Evolutionary conservation across 148 eudicot species (phyloP).

Genomic region (Talinum fruticosum): DNA sequence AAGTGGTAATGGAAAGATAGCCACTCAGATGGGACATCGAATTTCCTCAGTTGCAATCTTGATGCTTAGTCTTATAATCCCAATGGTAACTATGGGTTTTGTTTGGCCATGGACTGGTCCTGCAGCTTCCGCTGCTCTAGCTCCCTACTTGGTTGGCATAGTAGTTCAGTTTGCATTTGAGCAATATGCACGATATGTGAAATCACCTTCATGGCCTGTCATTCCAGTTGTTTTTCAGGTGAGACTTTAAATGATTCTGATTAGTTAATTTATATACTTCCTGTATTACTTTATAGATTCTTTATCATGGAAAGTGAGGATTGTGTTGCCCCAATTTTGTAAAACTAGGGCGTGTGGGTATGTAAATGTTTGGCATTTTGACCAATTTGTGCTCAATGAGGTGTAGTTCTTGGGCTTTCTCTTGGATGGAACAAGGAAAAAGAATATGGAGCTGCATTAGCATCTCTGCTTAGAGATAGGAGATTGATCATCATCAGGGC

Average conservation of each 20-base stretch:
- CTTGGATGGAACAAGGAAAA: neutral
- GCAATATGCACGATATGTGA: slow-evolving; percentile 74
- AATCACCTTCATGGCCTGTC: slow-evolving; percentile 86
- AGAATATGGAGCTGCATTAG: neutral
- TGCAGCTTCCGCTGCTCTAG: slow-evolving; percentile 97
- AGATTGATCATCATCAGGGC: neutral
- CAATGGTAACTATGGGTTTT: slow-evolving; percentile 95
- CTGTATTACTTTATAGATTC: neutral
- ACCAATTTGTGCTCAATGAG: neutral
- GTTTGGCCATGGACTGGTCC: slow-evolving; percentile 99
- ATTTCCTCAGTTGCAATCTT: slow-evolving; percentile 74
- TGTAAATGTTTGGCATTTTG: neutral
- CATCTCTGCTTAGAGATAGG: neutral
- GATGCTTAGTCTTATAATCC: slow-evolving; percentile 84
- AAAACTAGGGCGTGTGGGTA: neutral
- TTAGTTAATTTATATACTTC: neutral
- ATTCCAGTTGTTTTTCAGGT: slow-evolving; percentile 91
- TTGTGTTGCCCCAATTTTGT: neutral
- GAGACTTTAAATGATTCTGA: neutral
- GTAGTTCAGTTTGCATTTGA: slow-evolving; percentile 93
- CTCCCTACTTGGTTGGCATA: slow-evolving; percentile 98
- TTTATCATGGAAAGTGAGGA: neutral
- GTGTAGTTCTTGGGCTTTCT: neutral
- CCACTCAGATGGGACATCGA: slow-evolving; percentile 56
- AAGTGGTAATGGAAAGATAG: slow-evolving; percentile 31